Conservation (phyloP, 148 eudicot genomes). For the Persicaria maculosa region DNA sequence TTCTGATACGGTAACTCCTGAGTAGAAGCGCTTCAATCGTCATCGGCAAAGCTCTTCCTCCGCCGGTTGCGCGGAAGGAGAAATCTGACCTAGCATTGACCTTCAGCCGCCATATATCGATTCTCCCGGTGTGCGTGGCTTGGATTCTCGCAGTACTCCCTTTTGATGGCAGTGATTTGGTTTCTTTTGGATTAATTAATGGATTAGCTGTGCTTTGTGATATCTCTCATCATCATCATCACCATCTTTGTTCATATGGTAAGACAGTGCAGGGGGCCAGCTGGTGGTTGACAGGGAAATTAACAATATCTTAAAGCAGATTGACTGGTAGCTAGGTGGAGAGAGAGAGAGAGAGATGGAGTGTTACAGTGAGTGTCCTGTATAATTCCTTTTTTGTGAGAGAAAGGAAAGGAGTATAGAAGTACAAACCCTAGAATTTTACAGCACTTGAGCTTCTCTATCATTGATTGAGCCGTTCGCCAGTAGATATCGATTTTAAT, state of each 20-base stretch:
- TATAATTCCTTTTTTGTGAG: slow-evolving; percentile 9
- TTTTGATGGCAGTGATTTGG: background rate
- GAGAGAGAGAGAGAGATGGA: slow-evolving; percentile 19
- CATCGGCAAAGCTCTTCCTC: background rate
- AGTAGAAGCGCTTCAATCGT: background rate
- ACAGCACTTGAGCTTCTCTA: background rate
- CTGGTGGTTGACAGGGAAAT: slow-evolving; percentile 14
- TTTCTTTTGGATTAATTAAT: background rate
- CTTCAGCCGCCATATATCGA: background rate
- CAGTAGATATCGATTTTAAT: slow-evolving; percentile 16
- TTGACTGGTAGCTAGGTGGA: slow-evolving; percentile 56
- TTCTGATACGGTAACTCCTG: too few species aligned
- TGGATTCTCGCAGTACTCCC: background rate
- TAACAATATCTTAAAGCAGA: slow-evolving; percentile 14
- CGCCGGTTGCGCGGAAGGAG: background rate
- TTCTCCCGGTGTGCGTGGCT: background rate
- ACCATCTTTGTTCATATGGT: slow-evolving; percentile 7
- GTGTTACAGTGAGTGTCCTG: slow-evolving; percentile 9
- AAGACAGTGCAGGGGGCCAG: slow-evolving; percentile 13
- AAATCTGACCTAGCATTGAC: background rate
- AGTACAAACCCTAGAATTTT: slow-evolving; percentile 12
- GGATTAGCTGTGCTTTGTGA: slow-evolving; percentile 5
- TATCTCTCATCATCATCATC: background rate
- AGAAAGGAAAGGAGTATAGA: slow-evolving; percentile 11
- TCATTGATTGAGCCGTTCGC: slow-evolving; percentile 6